Conservation (phyloP, 129 eudicot species). For the Flaveria linearis region DNA sequence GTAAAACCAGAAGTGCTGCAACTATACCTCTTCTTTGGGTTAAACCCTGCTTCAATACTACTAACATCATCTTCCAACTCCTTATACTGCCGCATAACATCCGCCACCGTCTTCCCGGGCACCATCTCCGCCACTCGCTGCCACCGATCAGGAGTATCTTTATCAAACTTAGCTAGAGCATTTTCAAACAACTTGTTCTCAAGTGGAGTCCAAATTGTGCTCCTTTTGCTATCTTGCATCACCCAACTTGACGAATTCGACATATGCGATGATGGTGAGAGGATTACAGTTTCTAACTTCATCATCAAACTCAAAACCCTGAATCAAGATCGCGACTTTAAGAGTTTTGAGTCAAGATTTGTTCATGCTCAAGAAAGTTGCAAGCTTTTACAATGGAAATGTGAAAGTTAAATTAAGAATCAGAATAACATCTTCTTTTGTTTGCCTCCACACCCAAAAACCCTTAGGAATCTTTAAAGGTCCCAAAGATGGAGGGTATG, state of each 20-base stretch:
- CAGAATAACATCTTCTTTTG: conserved; percentile 36
- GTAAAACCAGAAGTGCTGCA: conserved; percentile 58
- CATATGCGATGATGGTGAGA: conserved; percentile 35
- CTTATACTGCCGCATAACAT: conserved; percentile 72
- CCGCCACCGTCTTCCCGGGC: conserved; percentile 80
- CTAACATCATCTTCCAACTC: conserved; percentile 90
- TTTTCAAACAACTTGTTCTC: conserved; percentile 56
- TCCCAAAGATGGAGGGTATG: conserved; percentile 30
- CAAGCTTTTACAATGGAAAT: conserved; percentile 27
- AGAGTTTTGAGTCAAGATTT: conserved; percentile 2
- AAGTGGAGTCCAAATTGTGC: conserved; percentile 45
- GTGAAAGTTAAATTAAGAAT: conserved; percentile 31
- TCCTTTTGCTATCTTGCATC: conserved; percentile 37
- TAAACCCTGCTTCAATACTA: conserved; percentile 87
- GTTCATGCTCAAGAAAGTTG: conserved; percentile 8
- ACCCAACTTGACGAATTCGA: conserved; percentile 38
- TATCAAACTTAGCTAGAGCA: conserved; percentile 57
- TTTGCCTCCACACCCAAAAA: conserved; percentile 37
- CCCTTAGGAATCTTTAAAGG: conserved; percentile 39
- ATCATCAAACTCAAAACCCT: conserved; percentile 17
- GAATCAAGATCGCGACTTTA: conserved; percentile 13
- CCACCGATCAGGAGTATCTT: conserved; percentile 62
- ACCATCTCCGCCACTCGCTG: conserved; percentile 86
- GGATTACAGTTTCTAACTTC: conserved; percentile 34
- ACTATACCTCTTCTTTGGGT: conserved; percentile 70